Base-by-base conservation (phyloP, 73 alveolate genomes). In the Durusdinium trenchii region DNA sequence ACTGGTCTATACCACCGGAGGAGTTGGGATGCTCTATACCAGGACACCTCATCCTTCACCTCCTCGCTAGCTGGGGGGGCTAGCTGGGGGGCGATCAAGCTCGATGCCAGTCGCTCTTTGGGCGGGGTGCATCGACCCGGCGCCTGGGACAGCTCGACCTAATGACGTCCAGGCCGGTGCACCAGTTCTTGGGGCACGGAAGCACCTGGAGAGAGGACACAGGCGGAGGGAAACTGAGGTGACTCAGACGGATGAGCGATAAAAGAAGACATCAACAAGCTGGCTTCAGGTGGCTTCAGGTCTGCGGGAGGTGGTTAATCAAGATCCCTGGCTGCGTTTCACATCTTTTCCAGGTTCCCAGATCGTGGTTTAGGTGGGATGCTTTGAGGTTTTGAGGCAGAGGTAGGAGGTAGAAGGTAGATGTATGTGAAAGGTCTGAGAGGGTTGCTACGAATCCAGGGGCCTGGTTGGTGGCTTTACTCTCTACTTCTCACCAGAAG, bases 191-290 rank as follows among this genome's bases (percentile, higher is more conserved):
- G 62, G 23, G 23, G 48, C 69, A 47, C 32, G 32, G n/a, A 28
- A 23, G n/a, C n/a, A 48, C 45, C 1, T 79, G 90, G 90, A 79
- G 52, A 47, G 48, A 67, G 23, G 90, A 79, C 90, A 79, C 90
- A 79, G 90, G 90, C 73, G n/a, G 3, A 23, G 30, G 73, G 30
- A 60, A 23, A 60, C 18, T 57, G 32, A 57, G 32, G 12, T 23
- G 73, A 32, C 3, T 2, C n/a, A 57, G 23, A 57, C 12, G 23
- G 69, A 60, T 60, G 30, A 23, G 73, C n/a, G 73, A n/a, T n/a
- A 60, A 23, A 0, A 60, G 30, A 60, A 23, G 30, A 60, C 73
- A 60, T 60, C n/a, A 60, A 60, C n/a, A 1, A 60, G 30, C 73
- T 32, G 0, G 18, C 18, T 23, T 23, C 0, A 60, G 23, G 32